Conservation (phyloP, 495 filamentous ascomycete species). For the Penicillium herquei region DNA sequence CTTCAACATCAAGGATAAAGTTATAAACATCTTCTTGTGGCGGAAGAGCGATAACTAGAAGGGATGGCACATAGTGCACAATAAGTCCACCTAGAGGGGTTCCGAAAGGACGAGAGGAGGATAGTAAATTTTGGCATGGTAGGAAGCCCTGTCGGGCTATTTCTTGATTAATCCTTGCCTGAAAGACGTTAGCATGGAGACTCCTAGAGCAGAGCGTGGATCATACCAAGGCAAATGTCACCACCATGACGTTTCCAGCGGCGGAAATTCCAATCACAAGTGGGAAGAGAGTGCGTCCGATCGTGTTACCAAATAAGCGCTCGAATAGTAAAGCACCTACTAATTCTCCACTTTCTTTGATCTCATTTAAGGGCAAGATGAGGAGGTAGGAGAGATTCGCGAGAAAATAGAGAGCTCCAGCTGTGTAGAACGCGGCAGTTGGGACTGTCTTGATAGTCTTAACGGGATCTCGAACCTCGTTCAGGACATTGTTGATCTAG, state of each 20-base stretch:
- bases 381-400: slow-evolving; percentile 71
- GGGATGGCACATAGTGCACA: slow-evolving; percentile 65
- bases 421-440: slow-evolving; percentile 58
- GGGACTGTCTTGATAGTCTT: slow-evolving; percentile 64
- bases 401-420: slow-evolving; percentile 61
- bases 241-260: slow-evolving; percentile 75
- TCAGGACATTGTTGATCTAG: slow-evolving; percentile 70
- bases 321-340: slow-evolving; percentile 70
- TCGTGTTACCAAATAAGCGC: slow-evolving; percentile 54
- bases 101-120: slow-evolving; percentile 65
- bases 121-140: slow-evolving; percentile 59
- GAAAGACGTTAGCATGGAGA: neutral
- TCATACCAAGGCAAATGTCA: slow-evolving; percentile 63
- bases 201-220: neutral
- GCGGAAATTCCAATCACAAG: slow-evolving; percentile 66
- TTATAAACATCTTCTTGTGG: slow-evolving; percentile 66
- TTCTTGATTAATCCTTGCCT: slow-evolving; percentile 71
- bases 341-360: slow-evolving; percentile 64
- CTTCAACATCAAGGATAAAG: slow-evolving; percentile 72
- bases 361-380: slow-evolving; percentile 65
- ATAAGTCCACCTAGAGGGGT: slow-evolving; percentile 66
- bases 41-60: slow-evolving; percentile 63
- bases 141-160: slow-evolving; percentile 68
- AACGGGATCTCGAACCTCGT: slow-evolving; percentile 70
- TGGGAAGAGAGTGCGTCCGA: slow-evolving; percentile 59